These are phyloP conservation scores for Echria macrotheca DNA, from an alignment of 495 filamentous ascomycete species.

Conservation along the genomic window DNA sequence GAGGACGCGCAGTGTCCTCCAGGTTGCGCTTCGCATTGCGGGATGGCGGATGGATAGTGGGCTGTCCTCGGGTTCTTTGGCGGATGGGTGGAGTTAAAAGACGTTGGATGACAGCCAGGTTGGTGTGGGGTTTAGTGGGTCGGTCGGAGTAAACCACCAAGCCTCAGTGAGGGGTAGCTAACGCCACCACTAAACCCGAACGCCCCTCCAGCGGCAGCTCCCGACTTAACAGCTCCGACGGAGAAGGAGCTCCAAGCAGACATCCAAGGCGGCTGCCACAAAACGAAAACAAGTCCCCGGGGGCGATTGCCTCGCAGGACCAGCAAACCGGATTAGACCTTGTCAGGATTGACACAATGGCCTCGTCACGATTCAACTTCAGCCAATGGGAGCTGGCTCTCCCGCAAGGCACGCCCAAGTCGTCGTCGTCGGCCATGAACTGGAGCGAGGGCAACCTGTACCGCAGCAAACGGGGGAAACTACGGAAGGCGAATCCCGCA, in stretches of 20 bases:
- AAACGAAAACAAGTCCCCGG: too few species aligned
- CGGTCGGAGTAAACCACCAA: not conserved
- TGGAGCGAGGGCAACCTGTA: conserved; percentile 42
- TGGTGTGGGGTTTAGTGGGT: not conserved
- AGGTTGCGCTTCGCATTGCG: conserved; percentile 16
- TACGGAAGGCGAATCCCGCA: conserved; percentile 27
- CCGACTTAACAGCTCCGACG: not conserved
- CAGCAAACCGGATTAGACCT: too few species aligned
- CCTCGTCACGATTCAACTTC: not conserved
- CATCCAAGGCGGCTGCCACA: too few species aligned
- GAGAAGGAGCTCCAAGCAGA: too few species aligned
- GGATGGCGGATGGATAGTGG: not conserved
- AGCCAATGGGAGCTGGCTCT: not conserved
- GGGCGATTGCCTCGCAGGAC: too few species aligned
- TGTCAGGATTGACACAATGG: too few species aligned
- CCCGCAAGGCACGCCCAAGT: not conserved
- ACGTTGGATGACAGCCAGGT: too few species aligned
- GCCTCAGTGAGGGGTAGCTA: not conserved
- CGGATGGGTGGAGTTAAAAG: not conserved
- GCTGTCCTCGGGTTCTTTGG: not conserved
- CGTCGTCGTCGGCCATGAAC: conserved; percentile 29
- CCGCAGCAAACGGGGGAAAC: conserved; percentile 27
- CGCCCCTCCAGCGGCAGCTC: not conserved
- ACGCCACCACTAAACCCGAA: not conserved
- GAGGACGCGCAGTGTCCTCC: conserved; percentile 17